Evolutionary conservation across 2,329 filamentous ascomycete species (phyloP).

Genomic region (Aplosporella prunicola): DNA sequence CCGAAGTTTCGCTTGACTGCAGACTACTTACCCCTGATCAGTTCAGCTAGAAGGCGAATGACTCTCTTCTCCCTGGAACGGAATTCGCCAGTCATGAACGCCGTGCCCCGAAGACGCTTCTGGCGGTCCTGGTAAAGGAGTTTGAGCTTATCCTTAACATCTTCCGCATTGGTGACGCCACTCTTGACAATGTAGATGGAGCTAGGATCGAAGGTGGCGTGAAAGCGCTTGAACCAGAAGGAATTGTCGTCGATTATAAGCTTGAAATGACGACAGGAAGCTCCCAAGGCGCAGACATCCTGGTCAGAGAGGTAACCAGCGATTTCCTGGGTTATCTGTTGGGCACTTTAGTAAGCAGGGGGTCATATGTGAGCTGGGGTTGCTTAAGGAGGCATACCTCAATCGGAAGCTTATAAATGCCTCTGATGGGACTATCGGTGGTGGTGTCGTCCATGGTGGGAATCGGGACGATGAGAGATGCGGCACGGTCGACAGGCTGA

Average conservation of each 20-base stretch:
- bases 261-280: constrained; percentile 30
- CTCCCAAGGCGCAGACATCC: constrained; percentile 35
- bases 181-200: constrained; percentile 18
- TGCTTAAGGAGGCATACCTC: constrained; percentile 20
- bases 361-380: no score
- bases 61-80: constrained; percentile 22
- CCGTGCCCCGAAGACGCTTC: constrained; percentile 15
- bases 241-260: constrained; percentile 32
- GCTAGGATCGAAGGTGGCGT: constrained; percentile 31
- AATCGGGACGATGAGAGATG: no score
- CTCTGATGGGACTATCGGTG: constrained; percentile 11
- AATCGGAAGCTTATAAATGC: constrained; percentile 25
- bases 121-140: no score
- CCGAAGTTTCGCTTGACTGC: no score
- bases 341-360: no score
- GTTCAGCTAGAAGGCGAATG: constrained; percentile 29
- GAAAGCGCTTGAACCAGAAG: constrained; percentile 41
- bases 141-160: no score
- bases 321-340: constrained; percentile 34
- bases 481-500: no score
- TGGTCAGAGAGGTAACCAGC: constrained; percentile 30
- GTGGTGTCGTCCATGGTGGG: no score
- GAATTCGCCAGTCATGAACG: constrained; percentile 17
- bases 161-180: constrained; percentile 16
- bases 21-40: constrained; percentile 40